Base-by-base conservation (phyloP, 306 rosid species). In the apple (Malus domestica) region DNA sequence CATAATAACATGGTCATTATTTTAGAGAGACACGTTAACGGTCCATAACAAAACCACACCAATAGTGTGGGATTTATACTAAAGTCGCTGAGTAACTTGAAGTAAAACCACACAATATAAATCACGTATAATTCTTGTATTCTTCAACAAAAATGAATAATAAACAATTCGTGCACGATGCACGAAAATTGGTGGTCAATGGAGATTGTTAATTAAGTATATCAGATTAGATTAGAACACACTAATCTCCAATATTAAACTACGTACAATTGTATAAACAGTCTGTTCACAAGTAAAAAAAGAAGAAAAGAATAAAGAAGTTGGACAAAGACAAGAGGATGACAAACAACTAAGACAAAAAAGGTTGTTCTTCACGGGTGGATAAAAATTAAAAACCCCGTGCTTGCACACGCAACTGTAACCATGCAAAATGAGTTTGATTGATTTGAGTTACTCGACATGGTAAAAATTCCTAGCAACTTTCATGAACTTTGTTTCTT, bases 361-460 rank as follows among this genome's bases (percentile, higher is more conserved):
- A 69, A 27, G n/a, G 25, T 57, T 5, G 51, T 78, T 72, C 60
- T 40, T 79, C 82, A 72, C 73, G 82, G 73, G 78, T 65, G 13
- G 14, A 70, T 61, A 38, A 7, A 38, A 38, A 38, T 38, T 38
- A 13, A 45, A 15, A 49, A 49, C 5, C 18, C 20, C 2, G 20
- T 49, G 20, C 55, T 15, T 15, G 8, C 55, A 5, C 3, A 15
- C 55, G 55, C 55, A 49, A 14, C 55, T 15, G 11, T 42, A 49
- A 49, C 55, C 2, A 58, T 22, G 4, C 16, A 22, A 58, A 58
- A 58, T n/a, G 27, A 58, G 63, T 10, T 23, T 23, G 63, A 22
- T 58, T 61, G 66, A 64, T 6, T 32, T 16, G 45, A 64, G 45
- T 59, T 72, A 46, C 46, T 40, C 3, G 46, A 30, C 19, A 22